A percentile compares a stretch with the other conserved stretches of the same genome.
These are phyloP conservation scores for Nakazawaea sp. DNA, from an alignment of 805 yeast species.

Conservation along the genomic window DNA sequence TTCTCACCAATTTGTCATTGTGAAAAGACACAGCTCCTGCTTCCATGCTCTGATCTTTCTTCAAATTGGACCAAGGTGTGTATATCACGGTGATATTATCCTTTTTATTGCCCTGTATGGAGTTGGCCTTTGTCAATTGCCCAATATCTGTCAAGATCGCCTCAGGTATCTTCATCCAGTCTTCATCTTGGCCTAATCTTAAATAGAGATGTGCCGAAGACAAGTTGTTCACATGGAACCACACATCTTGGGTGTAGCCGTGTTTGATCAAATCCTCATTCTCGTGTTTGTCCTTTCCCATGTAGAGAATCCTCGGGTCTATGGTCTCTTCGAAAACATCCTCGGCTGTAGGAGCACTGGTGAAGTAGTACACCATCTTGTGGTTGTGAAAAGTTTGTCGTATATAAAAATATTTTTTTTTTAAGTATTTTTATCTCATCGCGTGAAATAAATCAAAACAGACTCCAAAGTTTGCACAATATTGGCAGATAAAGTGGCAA, in stretches of 20 bases:
- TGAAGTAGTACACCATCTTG: conserved; percentile 44
- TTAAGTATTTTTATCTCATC: too few species aligned
- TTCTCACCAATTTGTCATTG: conserved; percentile 45
- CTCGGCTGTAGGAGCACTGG: conserved; percentile 26
- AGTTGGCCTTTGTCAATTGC: conserved; percentile 71
- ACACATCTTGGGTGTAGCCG: conserved; percentile 59
- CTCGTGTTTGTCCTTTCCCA: conserved; percentile 74
- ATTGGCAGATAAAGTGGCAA: not conserved
- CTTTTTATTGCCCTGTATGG: conserved; percentile 68
- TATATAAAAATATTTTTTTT: too few species aligned
- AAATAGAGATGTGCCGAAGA: conserved; percentile 76
- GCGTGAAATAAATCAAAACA: too few species aligned
- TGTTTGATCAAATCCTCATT: conserved; percentile 55
- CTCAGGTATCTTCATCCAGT: conserved; percentile 43
- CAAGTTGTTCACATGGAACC: conserved; percentile 78
- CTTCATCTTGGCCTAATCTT: conserved; percentile 41
- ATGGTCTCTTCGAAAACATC: conserved; percentile 17
- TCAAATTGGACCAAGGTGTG: conserved; percentile 69
- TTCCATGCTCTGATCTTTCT: conserved; percentile 65
- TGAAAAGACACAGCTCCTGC: conserved; percentile 75
- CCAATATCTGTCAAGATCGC: conserved; percentile 43
- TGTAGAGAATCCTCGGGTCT: conserved; percentile 36
- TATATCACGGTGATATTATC: conserved; percentile 60
- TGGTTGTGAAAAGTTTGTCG: too few species aligned
- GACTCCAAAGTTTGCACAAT: too few species aligned